These are phyloP conservation scores for Bromus sterilis DNA, from an alignment of 176 grass and related monocot species.

Conservation along the genomic window DNA sequence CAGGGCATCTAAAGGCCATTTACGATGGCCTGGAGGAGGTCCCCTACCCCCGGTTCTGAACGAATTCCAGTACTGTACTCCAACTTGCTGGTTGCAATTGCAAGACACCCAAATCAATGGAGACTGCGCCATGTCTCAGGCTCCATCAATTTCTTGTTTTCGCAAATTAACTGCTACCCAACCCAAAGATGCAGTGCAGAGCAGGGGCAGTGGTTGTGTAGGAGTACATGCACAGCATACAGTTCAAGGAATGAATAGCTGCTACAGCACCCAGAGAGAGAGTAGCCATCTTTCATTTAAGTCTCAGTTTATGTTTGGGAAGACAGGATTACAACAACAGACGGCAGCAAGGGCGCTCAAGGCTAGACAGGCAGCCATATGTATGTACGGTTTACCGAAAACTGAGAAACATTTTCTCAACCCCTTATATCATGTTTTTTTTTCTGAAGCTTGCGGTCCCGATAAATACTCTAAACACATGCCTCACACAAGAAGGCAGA, in stretches of 20 bases:
- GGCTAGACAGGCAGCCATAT: too few species aligned
- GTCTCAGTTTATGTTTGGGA: conserved; percentile 25
- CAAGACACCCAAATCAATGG: conserved; percentile 9
- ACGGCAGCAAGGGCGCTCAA: neutral
- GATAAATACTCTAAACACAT: conserved; percentile 30
- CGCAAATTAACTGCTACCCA: neutral
- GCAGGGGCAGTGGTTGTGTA: neutral
- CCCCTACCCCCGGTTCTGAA: neutral
- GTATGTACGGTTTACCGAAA: conserved; percentile 16
- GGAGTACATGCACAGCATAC: neutral
- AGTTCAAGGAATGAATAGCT: too few species aligned
- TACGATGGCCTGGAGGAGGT: neutral
- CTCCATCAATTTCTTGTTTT: neutral
- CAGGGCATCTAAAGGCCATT: conserved; percentile 2
- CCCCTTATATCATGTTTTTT: conserved; percentile 34
- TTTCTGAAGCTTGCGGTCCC: conserved; percentile 28
- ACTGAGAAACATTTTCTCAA: conserved; percentile 25
- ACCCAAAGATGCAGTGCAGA: too few species aligned
- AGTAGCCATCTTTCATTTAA: neutral
- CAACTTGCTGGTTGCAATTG: neutral
- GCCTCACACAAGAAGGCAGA: conserved; percentile 17
- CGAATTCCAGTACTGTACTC: neutral
- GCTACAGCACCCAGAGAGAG: neutral
- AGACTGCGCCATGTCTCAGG: neutral
- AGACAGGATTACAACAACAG: conserved; percentile 26